Percentiles rank a stretch among this genome's conserved stretches.
phyloP scores from a whole-genome alignment of 176 grass and related monocot species.

The Lolium multiflorum region DNA sequence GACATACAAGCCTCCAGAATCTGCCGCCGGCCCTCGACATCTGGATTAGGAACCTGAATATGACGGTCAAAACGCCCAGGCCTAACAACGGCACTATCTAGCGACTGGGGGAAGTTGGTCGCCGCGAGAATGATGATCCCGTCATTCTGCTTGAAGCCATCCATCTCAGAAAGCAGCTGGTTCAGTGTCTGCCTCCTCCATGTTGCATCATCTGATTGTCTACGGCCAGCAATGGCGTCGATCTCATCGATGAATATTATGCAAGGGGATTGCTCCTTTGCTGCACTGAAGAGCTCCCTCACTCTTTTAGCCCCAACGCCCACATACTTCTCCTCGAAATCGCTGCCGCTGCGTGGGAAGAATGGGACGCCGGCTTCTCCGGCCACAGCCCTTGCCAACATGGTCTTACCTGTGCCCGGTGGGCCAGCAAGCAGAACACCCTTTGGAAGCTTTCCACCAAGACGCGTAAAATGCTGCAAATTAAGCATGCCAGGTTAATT shows the following conservation, averaged over 20 bases:
- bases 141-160: not conserved
- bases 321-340: not conserved
- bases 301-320: not conserved
- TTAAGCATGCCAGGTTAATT: not conserved
- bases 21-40: not conserved
- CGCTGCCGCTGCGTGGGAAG: not conserved
- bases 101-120: not conserved
- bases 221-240: not conserved
- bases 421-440: not conserved
- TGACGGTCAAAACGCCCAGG: conserved; percentile 9
- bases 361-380: not conserved
- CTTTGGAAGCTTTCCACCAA: not conserved
- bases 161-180: not conserved
- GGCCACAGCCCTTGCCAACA: not conserved
- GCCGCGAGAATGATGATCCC: not conserved
- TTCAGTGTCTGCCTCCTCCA: not conserved
- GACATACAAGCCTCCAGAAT: conserved; percentile 4
- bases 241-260: not conserved
- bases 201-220: not conserved
- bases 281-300: not conserved
- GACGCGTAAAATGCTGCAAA: not conserved
- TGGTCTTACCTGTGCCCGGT: not conserved
- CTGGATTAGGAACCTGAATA: not conserved
- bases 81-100: not conserved
- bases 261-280: too few relatives aligned